Evolutionary conservation across 371 early-diverging fungal species (phyloP).

Genomic region (Encephalitozoon cuniculi): DNA sequence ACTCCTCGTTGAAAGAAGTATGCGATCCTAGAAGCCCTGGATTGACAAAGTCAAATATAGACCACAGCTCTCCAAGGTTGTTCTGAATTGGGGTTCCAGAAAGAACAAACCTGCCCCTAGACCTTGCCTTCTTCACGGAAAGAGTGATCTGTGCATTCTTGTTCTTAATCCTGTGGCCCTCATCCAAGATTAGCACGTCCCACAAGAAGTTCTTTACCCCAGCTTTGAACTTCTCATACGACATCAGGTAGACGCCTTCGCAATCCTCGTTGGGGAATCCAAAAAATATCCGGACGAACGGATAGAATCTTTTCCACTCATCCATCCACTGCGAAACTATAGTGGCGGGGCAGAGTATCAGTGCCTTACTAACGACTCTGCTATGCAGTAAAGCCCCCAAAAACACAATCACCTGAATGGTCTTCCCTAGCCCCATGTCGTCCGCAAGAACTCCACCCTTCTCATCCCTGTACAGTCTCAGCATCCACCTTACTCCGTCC

Average conservation of each 20-base stretch:
- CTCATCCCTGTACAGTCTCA: slow-evolving; percentile 74
- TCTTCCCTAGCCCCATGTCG: slow-evolving; percentile 93
- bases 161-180: slow-evolving; percentile 98
- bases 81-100: slow-evolving; percentile 98
- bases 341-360: slow-evolving; percentile 93
- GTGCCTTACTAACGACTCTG: slow-evolving; percentile 59
- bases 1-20: slow-evolving; percentile 69
- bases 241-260: slow-evolving; percentile 66
- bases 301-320: slow-evolving; percentile 83
- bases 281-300: slow-evolving; percentile 81
- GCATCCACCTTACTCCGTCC: slow-evolving; percentile 79
- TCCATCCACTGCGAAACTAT: slow-evolving; percentile 87
- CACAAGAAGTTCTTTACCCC: slow-evolving; percentile 73
- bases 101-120: slow-evolving; percentile 77
- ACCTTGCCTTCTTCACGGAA: slow-evolving; percentile 73
- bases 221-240: slow-evolving; percentile 66
- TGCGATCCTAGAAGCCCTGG: slow-evolving; percentile 88
- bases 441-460: slow-evolving; percentile 87
- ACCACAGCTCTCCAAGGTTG: slow-evolving; percentile 94
- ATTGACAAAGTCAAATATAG: slow-evolving; percentile 86
- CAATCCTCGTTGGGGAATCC: slow-evolving; percentile 78
- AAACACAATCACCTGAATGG: slow-evolving; percentile 82
- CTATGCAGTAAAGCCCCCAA: slow-evolving; percentile 65
- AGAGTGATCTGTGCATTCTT: slow-evolving; percentile 81
- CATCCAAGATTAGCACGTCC: slow-evolving; percentile 91